These are phyloP conservation scores for Lathyrus oleraceus DNA, from an alignment of 306 rosid species.

Conservation along the genomic window DNA sequence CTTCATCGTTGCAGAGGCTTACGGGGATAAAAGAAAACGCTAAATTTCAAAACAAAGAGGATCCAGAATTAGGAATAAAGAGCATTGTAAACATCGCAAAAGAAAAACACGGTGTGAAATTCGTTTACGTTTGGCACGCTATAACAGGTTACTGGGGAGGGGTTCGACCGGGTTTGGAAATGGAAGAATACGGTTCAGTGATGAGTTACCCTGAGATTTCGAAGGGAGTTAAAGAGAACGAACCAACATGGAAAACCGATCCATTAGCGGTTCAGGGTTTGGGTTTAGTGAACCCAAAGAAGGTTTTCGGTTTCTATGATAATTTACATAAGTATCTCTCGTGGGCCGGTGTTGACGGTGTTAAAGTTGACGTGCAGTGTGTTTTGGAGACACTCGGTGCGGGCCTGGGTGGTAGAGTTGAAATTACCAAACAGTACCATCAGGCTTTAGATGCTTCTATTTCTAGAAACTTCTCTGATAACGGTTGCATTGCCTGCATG, in stretches of 20 bases:
- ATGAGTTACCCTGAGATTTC: slow-evolving; percentile 61
- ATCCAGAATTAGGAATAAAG: slow-evolving; percentile 58
- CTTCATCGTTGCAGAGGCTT: slow-evolving; percentile 44
- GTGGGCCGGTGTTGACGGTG: slow-evolving; percentile 81
- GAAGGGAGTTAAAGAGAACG: slow-evolving; percentile 66
- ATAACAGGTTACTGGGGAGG: slow-evolving; percentile 98
- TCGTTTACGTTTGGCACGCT: slow-evolving; percentile 94
- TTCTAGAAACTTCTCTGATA: slow-evolving; percentile 69
- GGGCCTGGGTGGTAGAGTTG: slow-evolving; percentile 86
- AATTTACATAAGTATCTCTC: slow-evolving; percentile 75
- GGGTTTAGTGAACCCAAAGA: slow-evolving; percentile 72
- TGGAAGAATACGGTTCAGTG: slow-evolving; percentile 60
- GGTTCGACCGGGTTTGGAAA: slow-evolving; percentile 67
- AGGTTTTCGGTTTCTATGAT: slow-evolving; percentile 63
- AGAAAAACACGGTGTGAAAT: slow-evolving; percentile 59
- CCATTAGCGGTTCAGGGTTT: slow-evolving; percentile 59
- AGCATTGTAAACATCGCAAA: slow-evolving; percentile 63
- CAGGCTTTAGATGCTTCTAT: slow-evolving; percentile 88
- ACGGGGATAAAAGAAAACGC: slow-evolving; percentile 72
- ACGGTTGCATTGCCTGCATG: slow-evolving; percentile 92
- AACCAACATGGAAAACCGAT: slow-evolving; percentile 77
- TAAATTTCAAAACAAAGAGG: slow-evolving; percentile 60
- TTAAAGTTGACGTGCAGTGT: slow-evolving; percentile 93
- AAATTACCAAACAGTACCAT: slow-evolving; percentile 73
- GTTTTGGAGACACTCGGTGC: slow-evolving; percentile 78